Evolutionary conservation across 1,284 basidiomycete genomes (phyloP).

Genomic region (Ceratobasidium sp.): DNA sequence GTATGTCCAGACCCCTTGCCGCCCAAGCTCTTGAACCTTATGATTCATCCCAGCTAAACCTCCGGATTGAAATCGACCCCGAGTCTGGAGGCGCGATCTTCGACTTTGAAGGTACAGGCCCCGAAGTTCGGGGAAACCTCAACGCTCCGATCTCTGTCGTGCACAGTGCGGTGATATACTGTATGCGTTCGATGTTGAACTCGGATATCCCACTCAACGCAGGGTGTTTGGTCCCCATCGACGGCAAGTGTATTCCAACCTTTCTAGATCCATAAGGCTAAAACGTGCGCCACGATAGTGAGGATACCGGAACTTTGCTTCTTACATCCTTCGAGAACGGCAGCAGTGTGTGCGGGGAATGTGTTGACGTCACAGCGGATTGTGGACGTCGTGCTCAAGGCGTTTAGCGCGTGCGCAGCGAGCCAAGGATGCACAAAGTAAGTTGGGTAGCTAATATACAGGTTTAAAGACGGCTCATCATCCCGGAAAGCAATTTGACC

Average conservation of each 20-base stretch:
- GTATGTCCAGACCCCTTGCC: slow-evolving; percentile 53
- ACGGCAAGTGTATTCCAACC: slow-evolving; percentile 58
- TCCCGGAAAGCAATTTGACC: slow-evolving; percentile 78
- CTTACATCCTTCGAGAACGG: slow-evolving; percentile 81
- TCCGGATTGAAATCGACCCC: slow-evolving; percentile 81
- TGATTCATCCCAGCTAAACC: slow-evolving; percentile 63
- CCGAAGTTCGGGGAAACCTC: slow-evolving; percentile 87
- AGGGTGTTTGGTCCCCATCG: slow-evolving; percentile 83
- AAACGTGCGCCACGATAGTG: slow-evolving; percentile 58
- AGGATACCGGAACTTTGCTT: slow-evolving; percentile 82
- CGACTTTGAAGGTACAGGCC: slow-evolving; percentile 90
- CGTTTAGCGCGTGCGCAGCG: slow-evolving; percentile 91
- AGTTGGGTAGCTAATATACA: slow-evolving; percentile 5
- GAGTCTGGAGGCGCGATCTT: slow-evolving; percentile 80
- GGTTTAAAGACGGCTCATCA: not conserved
- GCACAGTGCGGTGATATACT: slow-evolving; percentile 93
- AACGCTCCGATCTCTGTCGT: slow-evolving; percentile 90
- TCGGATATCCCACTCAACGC: slow-evolving; percentile 93
- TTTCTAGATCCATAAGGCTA: not conserved
- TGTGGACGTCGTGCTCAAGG: slow-evolving; percentile 92
- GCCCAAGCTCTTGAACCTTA: not conserved
- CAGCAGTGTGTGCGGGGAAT: slow-evolving; percentile 93
- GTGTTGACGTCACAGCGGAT: slow-evolving; percentile 92
- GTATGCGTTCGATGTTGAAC: slow-evolving; percentile 91
- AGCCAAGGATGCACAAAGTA: slow-evolving; percentile 94